phyloP scores from a whole-genome alignment of 1,284 basidiomycete genomes.

The Sporisorium graminicola region DNA sequence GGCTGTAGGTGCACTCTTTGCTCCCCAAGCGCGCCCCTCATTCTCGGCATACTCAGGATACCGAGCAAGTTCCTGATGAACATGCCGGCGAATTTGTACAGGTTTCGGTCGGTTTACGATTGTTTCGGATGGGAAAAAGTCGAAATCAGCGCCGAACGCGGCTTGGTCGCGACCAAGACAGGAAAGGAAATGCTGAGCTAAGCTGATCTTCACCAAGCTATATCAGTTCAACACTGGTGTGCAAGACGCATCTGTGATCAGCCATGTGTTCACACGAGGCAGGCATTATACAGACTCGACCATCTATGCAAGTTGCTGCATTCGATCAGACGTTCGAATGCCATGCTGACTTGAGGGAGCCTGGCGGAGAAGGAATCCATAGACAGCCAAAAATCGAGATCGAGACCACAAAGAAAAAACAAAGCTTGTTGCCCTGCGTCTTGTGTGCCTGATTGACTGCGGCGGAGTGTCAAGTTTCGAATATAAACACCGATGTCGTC shows the following conservation, averaged over 20 bases:
- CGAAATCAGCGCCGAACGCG: neutral
- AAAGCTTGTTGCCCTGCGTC: neutral
- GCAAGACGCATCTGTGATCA: neutral
- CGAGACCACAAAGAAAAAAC: neutral
- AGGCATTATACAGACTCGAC: neutral
- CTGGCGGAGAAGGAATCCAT: conserved; percentile 1
- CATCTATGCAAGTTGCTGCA: conserved; percentile 1
- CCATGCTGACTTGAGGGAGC: neutral
- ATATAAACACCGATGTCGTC: neutral
- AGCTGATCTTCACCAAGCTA: no score
- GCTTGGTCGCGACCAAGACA: neutral
- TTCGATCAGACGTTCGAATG: neutral
- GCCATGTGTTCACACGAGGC: neutral
- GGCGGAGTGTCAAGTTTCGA: conserved; percentile 4
- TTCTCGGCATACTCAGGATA: no score
- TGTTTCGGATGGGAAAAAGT: neutral
- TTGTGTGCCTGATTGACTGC: conserved; percentile 15
- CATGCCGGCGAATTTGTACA: neutral
- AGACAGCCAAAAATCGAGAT: neutral
- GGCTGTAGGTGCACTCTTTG: no score
- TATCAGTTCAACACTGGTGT: no score
- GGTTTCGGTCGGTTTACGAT: neutral
- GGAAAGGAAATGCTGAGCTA: neutral
- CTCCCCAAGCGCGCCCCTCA: neutral
- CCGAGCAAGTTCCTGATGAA: no score